A percentile compares a stretch with the other conserved stretches of the same genome.
phyloP scores from a whole-genome alignment of 805 yeast genomes.

The Priceomyces castillae region DNA sequence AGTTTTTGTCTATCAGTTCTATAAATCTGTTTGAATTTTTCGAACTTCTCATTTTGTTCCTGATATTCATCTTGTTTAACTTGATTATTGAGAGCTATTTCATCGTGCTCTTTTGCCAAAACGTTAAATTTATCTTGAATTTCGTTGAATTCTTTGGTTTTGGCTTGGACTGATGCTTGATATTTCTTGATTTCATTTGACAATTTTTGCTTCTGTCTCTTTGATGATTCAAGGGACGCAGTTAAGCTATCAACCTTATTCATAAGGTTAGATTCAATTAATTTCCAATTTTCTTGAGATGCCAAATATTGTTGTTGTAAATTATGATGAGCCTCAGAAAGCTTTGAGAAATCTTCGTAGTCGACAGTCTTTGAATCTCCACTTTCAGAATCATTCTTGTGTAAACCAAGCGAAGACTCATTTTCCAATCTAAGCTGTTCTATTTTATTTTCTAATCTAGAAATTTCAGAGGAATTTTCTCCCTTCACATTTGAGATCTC shows the following conservation, averaged over 20 bases:
- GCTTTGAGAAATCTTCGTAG: slow-evolving; percentile 42
- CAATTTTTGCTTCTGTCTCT: slow-evolving; percentile 27
- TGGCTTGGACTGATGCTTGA: slow-evolving; percentile 12
- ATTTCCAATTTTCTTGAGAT: slow-evolving; percentile 79
- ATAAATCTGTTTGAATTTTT: slow-evolving; percentile 30
- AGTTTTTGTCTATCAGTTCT: slow-evolving; percentile 28
- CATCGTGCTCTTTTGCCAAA: slow-evolving; percentile 26
- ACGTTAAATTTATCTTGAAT: slow-evolving; percentile 15
- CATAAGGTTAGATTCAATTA: slow-evolving; percentile 67
- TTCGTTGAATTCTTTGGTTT: slow-evolving; percentile 9
- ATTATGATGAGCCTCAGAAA: slow-evolving; percentile 48
- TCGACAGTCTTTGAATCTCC: slow-evolving; percentile 25
- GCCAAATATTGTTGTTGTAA: slow-evolving; percentile 70
- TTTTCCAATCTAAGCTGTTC: slow-evolving; percentile 64
- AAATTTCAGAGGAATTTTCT: slow-evolving; percentile 44
- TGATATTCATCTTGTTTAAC: slow-evolving; percentile 20
- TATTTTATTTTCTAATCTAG: slow-evolving; percentile 62
- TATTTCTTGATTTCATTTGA: slow-evolving; percentile 35
- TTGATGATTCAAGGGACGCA: slow-evolving; percentile 25
- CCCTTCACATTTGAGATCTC: slow-evolving; percentile 34
- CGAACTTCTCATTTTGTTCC: slow-evolving; percentile 29
- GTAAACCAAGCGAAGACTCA: slow-evolving; percentile 39
- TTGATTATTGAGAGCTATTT: slow-evolving; percentile 16
- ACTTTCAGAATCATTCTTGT: slow-evolving; percentile 1
- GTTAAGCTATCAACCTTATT: slow-evolving; percentile 40